phyloP scores from a whole-genome alignment of 2,329 filamentous ascomycete species.

The Tolypocladium sp. region DNA sequence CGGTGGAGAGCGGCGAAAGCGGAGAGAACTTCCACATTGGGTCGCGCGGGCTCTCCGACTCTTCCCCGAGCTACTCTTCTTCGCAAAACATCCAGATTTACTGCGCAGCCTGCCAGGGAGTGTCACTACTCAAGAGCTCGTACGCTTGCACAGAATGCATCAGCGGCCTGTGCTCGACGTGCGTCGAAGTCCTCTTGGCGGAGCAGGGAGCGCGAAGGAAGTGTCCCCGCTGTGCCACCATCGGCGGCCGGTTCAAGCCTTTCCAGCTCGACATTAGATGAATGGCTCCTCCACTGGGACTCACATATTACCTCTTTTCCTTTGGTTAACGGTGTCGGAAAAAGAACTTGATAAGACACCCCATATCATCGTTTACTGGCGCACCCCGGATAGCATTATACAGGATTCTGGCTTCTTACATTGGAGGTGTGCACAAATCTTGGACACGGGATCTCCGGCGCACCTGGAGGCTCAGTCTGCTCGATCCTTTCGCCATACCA shows the following conservation, averaged over 20 bases:
- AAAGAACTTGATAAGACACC: neutral
- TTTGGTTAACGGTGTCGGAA: neutral
- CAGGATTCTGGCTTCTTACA: neutral
- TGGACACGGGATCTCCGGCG: neutral
- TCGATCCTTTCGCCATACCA: neutral
- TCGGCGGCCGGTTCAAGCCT: conserved; percentile 73
- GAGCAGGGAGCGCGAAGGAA: conserved; percentile 68
- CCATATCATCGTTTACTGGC: neutral
- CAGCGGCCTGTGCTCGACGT: conserved; percentile 81
- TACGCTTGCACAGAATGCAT: conserved; percentile 97
- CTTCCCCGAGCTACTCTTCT: conserved; percentile 64
- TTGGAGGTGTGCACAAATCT: neutral
- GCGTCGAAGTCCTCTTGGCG: conserved; percentile 70
- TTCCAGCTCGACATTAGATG: conserved; percentile 66
- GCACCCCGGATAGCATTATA: neutral
- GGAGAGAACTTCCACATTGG: conserved; percentile 66
- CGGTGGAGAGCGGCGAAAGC: conserved; percentile 70
- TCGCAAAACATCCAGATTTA: conserved; percentile 80
- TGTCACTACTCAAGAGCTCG: conserved; percentile 70
- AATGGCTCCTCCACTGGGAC: neutral
- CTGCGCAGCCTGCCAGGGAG: conserved; percentile 75
- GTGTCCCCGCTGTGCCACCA: conserved; percentile 70
- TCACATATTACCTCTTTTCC: neutral
- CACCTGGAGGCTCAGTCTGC: neutral
- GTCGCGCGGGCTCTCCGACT: conserved; percentile 53